phyloP scores from a whole-genome alignment of 192 early-diverging fungal genomes.

The Rhizoclosmatium sp. region DNA sequence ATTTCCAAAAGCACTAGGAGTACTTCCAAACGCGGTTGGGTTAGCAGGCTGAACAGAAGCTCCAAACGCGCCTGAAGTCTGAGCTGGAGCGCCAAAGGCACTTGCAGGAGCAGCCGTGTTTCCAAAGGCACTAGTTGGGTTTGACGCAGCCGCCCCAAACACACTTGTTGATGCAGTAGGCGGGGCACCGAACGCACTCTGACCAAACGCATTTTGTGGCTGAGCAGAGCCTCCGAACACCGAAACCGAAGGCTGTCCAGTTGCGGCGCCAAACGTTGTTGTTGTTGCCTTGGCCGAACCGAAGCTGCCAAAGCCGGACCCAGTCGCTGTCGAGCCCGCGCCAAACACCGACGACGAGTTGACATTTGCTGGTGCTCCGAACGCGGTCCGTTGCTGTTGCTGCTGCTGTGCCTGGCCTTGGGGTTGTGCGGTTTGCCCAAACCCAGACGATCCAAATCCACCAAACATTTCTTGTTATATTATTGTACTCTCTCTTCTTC shows the following conservation, averaged over 20 bases:
- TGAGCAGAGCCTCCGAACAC: not conserved
- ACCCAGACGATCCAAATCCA: not conserved
- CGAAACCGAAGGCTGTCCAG: not conserved
- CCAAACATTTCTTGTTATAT: not conserved
- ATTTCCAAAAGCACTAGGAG: not conserved
- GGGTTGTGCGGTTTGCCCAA: not conserved
- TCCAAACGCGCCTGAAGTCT: not conserved
- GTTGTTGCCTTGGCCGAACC: not conserved
- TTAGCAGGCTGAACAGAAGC: not conserved
- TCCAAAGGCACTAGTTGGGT: not conserved
- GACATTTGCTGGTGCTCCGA: too few relatives aligned
- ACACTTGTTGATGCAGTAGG: not conserved
- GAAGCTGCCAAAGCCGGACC: not conserved
- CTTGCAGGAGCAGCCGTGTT: not conserved
- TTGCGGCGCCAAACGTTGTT: conserved; percentile 2
- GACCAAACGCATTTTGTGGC: not conserved
- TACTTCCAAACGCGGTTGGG: not conserved
- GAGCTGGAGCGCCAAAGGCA: not conserved
- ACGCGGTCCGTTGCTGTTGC: not conserved
- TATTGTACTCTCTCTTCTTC: too few relatives aligned
- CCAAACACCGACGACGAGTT: not conserved
- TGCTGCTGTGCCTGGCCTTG: not conserved
- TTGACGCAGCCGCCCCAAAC: not conserved
- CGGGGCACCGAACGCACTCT: not conserved
- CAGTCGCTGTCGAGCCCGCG: not conserved